phyloP scores from a whole-genome alignment of 139 green algal genomes.

The Chlamydomonas schloesseri region DNA sequence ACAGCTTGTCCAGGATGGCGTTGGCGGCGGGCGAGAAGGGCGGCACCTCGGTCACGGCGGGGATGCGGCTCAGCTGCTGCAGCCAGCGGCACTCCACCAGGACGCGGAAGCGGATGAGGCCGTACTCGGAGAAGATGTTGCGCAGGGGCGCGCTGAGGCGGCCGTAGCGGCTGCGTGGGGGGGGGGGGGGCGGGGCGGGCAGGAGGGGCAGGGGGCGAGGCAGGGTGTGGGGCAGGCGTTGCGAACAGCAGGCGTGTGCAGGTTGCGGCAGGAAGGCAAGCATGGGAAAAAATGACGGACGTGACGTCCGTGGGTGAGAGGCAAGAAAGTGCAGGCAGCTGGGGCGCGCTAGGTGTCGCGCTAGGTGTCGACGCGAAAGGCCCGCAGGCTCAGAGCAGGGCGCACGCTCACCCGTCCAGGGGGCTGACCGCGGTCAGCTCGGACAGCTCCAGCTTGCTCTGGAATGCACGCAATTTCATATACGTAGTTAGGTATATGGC shows the following conservation, averaged over 20 bases:
- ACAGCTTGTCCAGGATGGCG: slow-evolving; percentile 84
- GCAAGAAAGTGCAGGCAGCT: too few relatives aligned
- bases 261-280: too few relatives aligned
- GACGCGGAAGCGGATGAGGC: slow-evolving; percentile 94
- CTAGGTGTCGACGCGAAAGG: too few relatives aligned
- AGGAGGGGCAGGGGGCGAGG: background rate
- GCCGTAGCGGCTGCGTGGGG: slow-evolving; percentile 85
- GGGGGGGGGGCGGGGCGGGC: background rate
- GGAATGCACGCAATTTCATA: background rate
- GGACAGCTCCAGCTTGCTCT: slow-evolving; percentile 70
- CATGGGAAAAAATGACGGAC: too few relatives aligned
- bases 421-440: slow-evolving; percentile 91
- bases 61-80: slow-evolving; percentile 87
- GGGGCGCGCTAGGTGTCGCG: too few relatives aligned
- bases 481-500: background rate
- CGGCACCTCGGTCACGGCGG: slow-evolving; percentile 87
- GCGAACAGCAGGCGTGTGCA: background rate
- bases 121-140: slow-evolving; percentile 96
- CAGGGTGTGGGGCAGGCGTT: background rate
- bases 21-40: slow-evolving; percentile 82
- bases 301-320: background rate
- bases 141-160: slow-evolving; percentile 81
- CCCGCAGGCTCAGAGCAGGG: too few relatives aligned
- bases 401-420: slow-evolving; percentile 84
- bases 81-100: slow-evolving; percentile 98